Percentiles rank a stretch among this genome's conserved stretches.
Conservation (phyloP, 306 rosid species). For the Crataegus laevigata region DNA sequence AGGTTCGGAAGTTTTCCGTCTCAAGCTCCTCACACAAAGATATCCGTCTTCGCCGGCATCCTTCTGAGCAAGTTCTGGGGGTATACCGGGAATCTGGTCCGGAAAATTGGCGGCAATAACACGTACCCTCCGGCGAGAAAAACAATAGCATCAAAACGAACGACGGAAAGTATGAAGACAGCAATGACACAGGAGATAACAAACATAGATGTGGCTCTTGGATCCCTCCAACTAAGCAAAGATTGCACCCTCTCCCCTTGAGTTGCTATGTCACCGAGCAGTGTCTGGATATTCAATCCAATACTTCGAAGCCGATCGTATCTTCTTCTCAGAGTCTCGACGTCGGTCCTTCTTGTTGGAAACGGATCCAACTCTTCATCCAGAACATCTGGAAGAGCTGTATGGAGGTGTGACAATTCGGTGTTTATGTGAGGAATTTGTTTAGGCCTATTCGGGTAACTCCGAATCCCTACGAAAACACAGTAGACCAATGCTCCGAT, state of each 20-base stretch:
- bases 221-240: conserved; percentile 46
- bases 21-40: neutral
- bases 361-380: neutral
- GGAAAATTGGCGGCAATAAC: neutral
- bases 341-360: neutral
- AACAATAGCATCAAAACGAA: neutral
- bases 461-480: neutral
- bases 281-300: conserved; percentile 21
- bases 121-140: no score
- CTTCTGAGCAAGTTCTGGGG: neutral
- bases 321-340: neutral
- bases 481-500: neutral
- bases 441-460: neutral
- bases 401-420: neutral
- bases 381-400: neutral
- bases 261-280: conserved; percentile 35
- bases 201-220: conserved; percentile 29
- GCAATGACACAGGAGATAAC: conserved; percentile 9
- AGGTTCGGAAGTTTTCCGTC: no score
- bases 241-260: conserved; percentile 43
- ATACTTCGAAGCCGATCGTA: conserved; percentile 7
- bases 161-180: conserved; percentile 1
- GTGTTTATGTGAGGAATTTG: neutral
- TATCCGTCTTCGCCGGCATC: neutral
- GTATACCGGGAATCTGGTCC: neutral